Evolutionary conservation across 768 basidiomycete genomes (phyloP).

Genomic region (Trametes meyenii): DNA sequence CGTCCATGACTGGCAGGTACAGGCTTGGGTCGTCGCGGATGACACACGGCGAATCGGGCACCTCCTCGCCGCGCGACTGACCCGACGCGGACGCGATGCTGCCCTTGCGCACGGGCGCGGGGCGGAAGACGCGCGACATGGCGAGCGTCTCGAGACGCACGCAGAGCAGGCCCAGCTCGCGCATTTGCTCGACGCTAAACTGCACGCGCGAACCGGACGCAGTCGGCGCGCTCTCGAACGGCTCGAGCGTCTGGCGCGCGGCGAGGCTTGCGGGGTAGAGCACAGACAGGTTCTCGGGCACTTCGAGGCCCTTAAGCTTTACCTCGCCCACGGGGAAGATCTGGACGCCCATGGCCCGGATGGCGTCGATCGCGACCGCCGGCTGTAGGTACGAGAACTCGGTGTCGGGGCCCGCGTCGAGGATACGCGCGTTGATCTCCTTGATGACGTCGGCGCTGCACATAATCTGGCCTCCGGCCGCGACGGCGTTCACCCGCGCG

Average conservation of each 20-base stretch:
- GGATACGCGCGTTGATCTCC: constrained; percentile 69
- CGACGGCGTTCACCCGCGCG: constrained; percentile 78
- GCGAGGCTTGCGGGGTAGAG: constrained; percentile 79
- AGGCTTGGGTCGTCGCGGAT: constrained; percentile 59
- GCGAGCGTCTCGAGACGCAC: constrained; percentile 80
- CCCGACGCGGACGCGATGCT: constrained; percentile 41
- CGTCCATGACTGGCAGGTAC: constrained; percentile 69
- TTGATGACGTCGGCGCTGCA: constrained; percentile 85
- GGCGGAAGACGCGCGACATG: constrained; percentile 59
- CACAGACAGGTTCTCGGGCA: constrained; percentile 83
- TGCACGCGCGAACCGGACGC: constrained; percentile 55
- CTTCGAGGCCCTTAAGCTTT: constrained; percentile 93
- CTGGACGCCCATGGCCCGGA: constrained; percentile 69
- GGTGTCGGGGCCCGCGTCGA: constrained; percentile 56
- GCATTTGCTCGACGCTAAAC: constrained; percentile 74
- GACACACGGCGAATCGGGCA: constrained; percentile 8
- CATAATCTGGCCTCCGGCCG: constrained; percentile 93
- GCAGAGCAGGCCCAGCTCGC: constrained; percentile 70
- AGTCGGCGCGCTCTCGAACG: constrained; percentile 34
- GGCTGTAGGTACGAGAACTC: constrained; percentile 63
- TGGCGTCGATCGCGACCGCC: constrained; percentile 67
- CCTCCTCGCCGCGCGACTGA: constrained; percentile 23
- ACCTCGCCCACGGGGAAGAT: constrained; percentile 84
- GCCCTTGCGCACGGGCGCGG: constrained; percentile 45
- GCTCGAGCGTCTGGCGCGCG: constrained; percentile 62